Percentiles rank a stretch among this genome's conserved stretches.
Conservation (phyloP, 1,284 basidiomycete species). For the Bjerkandera adusta region DNA sequence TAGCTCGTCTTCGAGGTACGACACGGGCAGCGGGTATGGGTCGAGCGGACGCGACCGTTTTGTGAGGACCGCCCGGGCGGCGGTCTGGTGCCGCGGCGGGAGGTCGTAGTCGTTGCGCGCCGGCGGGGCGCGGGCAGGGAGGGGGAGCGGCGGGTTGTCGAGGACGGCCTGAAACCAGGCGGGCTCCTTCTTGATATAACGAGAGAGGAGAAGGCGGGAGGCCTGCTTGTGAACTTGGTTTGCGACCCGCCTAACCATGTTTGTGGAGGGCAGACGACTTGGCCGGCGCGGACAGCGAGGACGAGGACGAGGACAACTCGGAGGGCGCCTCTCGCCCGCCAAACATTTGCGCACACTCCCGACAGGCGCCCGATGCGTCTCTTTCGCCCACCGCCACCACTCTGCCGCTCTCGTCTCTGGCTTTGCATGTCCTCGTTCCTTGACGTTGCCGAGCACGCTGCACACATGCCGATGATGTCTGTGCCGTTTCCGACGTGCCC, state of each 20-base stretch:
- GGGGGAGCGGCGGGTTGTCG: conserved; percentile 82
- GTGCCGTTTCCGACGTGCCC: too few relatives aligned
- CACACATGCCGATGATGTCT: too few relatives aligned
- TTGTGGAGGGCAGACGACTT: neutral
- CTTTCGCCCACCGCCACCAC: too few relatives aligned
- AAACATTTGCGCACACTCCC: neutral
- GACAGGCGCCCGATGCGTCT: neutral
- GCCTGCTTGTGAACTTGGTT: conserved; percentile 88
- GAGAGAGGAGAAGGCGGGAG: conserved; percentile 76
- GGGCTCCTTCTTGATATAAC: conserved; percentile 70
- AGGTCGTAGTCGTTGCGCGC: conserved; percentile 53
- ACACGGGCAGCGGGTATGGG: conserved; percentile 60
- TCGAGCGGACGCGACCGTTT: conserved; percentile 30
- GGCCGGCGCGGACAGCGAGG: conserved; percentile 1
- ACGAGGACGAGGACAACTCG: too few relatives aligned
- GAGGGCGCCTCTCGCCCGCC: too few relatives aligned
- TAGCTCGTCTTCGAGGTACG: conserved; percentile 85
- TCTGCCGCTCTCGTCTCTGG: too few relatives aligned
- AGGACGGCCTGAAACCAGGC: conserved; percentile 87
- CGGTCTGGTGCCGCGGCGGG: conserved; percentile 27
- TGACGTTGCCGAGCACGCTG: too few relatives aligned
- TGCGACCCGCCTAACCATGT: conserved; percentile 85
- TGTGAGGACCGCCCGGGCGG: conserved; percentile 12
- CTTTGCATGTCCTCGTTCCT: too few relatives aligned
- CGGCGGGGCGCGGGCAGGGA: conserved; percentile 74